Conservation (phyloP, 768 basidiomycete species). For the Russula emetica region DNA sequence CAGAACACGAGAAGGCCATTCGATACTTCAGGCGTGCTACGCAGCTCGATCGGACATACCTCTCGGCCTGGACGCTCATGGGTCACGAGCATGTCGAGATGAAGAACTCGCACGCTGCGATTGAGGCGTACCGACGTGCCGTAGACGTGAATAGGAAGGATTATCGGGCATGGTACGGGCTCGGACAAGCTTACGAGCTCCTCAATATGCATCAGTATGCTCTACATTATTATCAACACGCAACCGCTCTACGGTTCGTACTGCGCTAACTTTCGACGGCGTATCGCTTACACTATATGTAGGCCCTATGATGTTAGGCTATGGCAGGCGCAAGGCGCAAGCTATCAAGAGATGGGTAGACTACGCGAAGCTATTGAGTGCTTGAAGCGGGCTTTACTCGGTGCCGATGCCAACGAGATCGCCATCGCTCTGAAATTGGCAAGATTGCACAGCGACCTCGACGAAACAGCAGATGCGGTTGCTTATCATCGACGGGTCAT, state of each 20-base stretch:
- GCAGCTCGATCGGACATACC: conserved; percentile 90
- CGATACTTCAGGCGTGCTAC: conserved; percentile 92
- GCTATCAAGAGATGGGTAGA: conserved; percentile 91
- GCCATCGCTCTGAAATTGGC: conserved; percentile 71
- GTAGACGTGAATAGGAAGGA: conserved; percentile 96
- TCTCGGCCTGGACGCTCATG: conserved; percentile 98
- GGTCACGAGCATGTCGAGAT: conserved; percentile 98
- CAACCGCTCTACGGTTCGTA: conserved; percentile 79
- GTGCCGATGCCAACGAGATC: conserved; percentile 73
- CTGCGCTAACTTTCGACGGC: not conserved
- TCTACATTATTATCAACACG: conserved; percentile 92
- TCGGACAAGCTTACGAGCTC: conserved; percentile 96
- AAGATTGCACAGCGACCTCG: conserved; percentile 59
- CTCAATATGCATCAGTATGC: conserved; percentile 97
- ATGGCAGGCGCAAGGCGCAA: conserved; percentile 92
- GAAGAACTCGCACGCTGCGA: conserved; percentile 99
- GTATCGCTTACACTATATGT: conserved; percentile 3
- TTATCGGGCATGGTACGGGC: conserved; percentile 97
- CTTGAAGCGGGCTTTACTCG: conserved; percentile 82
- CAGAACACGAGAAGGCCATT: conserved; percentile 94
- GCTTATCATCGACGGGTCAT: conserved; percentile 80
- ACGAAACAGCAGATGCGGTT: conserved; percentile 63
- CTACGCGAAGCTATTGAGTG: conserved; percentile 87
- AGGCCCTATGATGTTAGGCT: conserved; percentile 95
- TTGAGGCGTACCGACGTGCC: conserved; percentile 94